phyloP scores from a whole-genome alignment of 805 yeast species.

The Candida silvicultrix region DNA sequence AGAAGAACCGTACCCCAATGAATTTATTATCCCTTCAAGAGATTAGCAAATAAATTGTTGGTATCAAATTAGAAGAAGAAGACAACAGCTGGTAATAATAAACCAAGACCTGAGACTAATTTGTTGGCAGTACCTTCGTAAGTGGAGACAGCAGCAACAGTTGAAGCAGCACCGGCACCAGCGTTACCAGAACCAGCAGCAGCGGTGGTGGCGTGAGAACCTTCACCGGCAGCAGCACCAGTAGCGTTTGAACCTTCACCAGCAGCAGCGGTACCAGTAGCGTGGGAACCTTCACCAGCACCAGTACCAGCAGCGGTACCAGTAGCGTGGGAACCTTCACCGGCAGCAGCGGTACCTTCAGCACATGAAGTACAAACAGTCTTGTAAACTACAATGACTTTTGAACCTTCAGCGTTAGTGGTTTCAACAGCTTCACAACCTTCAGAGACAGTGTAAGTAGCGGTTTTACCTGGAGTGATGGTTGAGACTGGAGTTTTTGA shows the following conservation, averaged over 20 bases:
- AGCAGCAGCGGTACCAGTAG: background rate
- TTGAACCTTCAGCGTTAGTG: background rate
- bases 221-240: background rate
- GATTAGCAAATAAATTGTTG: background rate
- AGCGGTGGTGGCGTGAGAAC: background rate
- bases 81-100: background rate
- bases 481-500: slow-evolving; percentile 1
- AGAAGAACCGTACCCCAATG: too few relatives aligned
- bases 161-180: background rate
- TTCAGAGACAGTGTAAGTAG: background rate
- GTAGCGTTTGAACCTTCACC: background rate
- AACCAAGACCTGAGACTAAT: background rate
- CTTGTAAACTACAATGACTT: background rate
- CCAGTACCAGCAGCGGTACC: background rate
- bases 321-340: too few relatives aligned
- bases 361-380: too few relatives aligned
- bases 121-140: background rate
- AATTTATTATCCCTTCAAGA: background rate
- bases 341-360: background rate
- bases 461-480: background rate
- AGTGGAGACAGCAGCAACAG: background rate
- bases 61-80: background rate
- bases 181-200: background rate
- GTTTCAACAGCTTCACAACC: background rate
- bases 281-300: too few relatives aligned